phyloP scores from a whole-genome alignment of 345 rosid species.

The Rhodamnia rubescens region DNA sequence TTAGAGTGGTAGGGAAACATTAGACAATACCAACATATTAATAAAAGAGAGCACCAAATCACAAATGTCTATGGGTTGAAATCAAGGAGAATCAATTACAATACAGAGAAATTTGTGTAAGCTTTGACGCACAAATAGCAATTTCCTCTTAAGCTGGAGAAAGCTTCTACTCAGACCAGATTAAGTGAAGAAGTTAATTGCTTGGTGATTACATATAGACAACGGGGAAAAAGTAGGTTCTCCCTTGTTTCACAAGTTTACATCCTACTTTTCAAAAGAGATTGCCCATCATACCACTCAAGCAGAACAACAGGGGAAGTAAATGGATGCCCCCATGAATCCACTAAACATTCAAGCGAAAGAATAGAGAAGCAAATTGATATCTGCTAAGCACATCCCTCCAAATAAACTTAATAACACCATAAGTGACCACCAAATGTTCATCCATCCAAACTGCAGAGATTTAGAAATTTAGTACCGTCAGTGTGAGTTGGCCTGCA shows the following conservation, averaged over 20 bases:
- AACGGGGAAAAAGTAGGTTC: neutral
- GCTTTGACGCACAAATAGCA: neutral
- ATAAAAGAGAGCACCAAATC: neutral
- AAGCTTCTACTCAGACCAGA: neutral
- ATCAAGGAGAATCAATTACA: neutral
- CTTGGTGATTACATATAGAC: neutral
- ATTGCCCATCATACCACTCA: neutral
- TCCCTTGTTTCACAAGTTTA: neutral
- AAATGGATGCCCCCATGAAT: neutral
- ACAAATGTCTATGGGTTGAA: neutral
- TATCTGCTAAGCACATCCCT: neutral
- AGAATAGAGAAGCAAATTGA: neutral
- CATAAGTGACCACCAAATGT: neutral
- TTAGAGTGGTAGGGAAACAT: neutral
- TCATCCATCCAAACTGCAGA: neutral
- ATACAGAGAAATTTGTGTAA: neutral
- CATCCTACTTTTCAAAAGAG: neutral
- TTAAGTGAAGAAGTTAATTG: neutral
- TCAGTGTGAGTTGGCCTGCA: constrained; percentile 79
- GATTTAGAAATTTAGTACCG: constrained; percentile 25
- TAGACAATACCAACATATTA: neutral
- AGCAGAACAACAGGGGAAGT: neutral
- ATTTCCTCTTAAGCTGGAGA: neutral
- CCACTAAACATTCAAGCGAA: neutral
- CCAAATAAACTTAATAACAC: neutral